phyloP scores from a whole-genome alignment of 495 filamentous ascomycete species.

The Collariella sp. region DNA sequence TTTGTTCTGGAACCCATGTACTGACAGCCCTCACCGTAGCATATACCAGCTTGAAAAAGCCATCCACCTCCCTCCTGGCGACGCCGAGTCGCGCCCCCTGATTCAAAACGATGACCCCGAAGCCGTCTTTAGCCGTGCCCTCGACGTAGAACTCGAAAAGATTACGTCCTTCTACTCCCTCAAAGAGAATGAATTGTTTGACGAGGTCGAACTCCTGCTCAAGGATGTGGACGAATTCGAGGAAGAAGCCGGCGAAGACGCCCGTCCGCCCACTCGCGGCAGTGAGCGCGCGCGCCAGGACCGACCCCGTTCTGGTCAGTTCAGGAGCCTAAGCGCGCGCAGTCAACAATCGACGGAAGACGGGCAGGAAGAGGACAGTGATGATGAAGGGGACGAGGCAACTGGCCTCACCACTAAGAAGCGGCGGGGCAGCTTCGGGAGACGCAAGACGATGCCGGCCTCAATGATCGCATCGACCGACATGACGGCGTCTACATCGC shows the following conservation, averaged over 20 bases:
- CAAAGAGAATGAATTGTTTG: constrained; percentile 78
- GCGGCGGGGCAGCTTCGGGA: constrained; percentile 23
- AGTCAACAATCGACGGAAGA: constrained; percentile 42
- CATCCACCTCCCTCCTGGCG: constrained; percentile 48
- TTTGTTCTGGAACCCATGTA: neutral
- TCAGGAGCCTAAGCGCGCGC: constrained; percentile 29
- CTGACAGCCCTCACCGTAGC: constrained; percentile 40
- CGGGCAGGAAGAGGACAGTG: constrained; percentile 44
- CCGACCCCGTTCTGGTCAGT: constrained; percentile 14
- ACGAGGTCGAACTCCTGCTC: constrained; percentile 67
- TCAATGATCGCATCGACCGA: constrained; percentile 32
- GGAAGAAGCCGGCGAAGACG: constrained; percentile 45
- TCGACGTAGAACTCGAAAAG: constrained; percentile 89
- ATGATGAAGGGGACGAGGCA: constrained; percentile 64
- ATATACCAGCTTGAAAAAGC: constrained; percentile 91
- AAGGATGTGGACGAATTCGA: constrained; percentile 67
- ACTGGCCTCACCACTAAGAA: constrained; percentile 42
- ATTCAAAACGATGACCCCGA: constrained; percentile 67
- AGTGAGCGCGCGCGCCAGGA: constrained; percentile 5
- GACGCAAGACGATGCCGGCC: constrained; percentile 30
- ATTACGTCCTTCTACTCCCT: constrained; percentile 79
- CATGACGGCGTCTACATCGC: constrained; percentile 24
- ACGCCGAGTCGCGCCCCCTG: constrained; percentile 78
- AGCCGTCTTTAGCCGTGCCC: constrained; percentile 62
- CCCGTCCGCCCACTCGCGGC: constrained; percentile 23